A percentile compares a stretch with the other conserved stretches of the same genome.
Conservation (phyloP, 2,329 filamentous ascomycete genomes). For the Tolypocladium sp. region DNA sequence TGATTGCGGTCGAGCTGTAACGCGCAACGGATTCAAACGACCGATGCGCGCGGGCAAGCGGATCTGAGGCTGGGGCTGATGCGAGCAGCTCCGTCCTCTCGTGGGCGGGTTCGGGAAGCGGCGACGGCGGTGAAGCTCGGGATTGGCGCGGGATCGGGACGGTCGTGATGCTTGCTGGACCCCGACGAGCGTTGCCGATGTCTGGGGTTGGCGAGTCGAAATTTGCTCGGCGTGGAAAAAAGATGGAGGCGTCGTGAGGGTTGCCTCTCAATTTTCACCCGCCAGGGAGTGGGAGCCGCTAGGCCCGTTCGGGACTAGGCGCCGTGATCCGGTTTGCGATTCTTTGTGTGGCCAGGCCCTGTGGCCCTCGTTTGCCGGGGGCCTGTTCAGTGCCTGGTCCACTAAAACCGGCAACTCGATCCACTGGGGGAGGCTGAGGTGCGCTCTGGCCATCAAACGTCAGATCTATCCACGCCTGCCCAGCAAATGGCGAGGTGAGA, state of each 20-base stretch:
- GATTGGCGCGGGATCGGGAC: constrained; percentile 8
- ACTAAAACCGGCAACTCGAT: not conserved
- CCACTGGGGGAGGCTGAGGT: not conserved
- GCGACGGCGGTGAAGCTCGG: constrained; percentile 2
- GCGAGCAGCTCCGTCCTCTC: not conserved
- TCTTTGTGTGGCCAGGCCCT: not conserved
- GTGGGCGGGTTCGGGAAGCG: not conserved
- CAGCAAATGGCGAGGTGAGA: not conserved
- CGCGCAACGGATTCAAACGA: constrained; percentile 34
- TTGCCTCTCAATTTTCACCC: constrained; percentile 33
- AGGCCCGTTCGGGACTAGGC: constrained; percentile 17
- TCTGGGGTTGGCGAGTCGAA: constrained; percentile 33
- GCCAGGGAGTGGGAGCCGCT: constrained; percentile 31
- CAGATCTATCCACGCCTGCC: not conserved
- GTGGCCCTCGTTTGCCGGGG: not conserved
- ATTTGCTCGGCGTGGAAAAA: constrained; percentile 33
- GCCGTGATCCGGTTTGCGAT: not conserved
- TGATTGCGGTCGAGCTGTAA: constrained; percentile 46
- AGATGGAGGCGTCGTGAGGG: constrained; percentile 28
- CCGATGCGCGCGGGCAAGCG: constrained; percentile 25
- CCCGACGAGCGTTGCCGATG: constrained; percentile 29
- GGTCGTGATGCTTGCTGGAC: constrained; percentile 18
- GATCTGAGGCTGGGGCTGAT: not conserved
- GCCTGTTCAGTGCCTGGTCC: not conserved
- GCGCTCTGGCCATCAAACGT: not conserved